A percentile compares a stretch with the other conserved stretches of the same genome.
Conservation (phyloP, 176 grass and related monocot genomes). For the Triticum turgidum region DNA sequence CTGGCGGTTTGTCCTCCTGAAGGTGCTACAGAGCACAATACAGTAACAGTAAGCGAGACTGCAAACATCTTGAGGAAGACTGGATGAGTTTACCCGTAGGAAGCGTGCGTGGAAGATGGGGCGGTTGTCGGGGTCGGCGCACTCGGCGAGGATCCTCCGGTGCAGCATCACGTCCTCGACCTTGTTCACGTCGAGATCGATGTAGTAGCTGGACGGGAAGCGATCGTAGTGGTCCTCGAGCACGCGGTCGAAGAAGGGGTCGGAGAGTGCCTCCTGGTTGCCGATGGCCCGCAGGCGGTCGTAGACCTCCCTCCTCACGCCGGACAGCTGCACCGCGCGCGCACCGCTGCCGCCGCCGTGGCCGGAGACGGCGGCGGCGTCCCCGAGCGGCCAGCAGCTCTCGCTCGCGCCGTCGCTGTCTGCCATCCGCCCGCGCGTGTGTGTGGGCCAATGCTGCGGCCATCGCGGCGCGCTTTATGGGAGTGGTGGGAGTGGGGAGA, state of each 20-base stretch:
- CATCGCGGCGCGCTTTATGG: neutral
- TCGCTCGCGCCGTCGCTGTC: conserved; percentile 42
- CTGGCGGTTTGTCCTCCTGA: neutral
- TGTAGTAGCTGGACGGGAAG: conserved; percentile 61
- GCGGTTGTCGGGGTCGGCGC: conserved; percentile 59
- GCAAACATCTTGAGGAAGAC: no score
- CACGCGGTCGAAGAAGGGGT: conserved; percentile 38
- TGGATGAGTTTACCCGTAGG: conserved; percentile 31
- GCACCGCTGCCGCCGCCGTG: conserved; percentile 8
- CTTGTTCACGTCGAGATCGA: conserved; percentile 61
- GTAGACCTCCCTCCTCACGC: conserved; percentile 59
- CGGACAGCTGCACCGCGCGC: neutral
- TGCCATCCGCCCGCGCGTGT: conserved; percentile 16
- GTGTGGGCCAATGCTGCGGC: conserved; percentile 18
- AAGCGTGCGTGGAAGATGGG: conserved; percentile 84
- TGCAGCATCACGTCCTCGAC: conserved; percentile 84
- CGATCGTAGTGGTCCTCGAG: conserved; percentile 57
- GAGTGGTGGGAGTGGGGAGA: no score
- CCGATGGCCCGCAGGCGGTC: conserved; percentile 40
- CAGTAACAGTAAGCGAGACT: neutral
- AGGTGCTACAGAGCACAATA: neutral
- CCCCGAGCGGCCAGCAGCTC: conserved; percentile 30
- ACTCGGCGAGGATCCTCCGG: conserved; percentile 66
- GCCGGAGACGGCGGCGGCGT: neutral
- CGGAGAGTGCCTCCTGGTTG: conserved; percentile 45